Percentiles rank a stretch among this genome's conserved stretches.
These are phyloP conservation scores for Uronychia setigera DNA, from an alignment of 73 alveolate genomes.

Conservation along the genomic window DNA sequence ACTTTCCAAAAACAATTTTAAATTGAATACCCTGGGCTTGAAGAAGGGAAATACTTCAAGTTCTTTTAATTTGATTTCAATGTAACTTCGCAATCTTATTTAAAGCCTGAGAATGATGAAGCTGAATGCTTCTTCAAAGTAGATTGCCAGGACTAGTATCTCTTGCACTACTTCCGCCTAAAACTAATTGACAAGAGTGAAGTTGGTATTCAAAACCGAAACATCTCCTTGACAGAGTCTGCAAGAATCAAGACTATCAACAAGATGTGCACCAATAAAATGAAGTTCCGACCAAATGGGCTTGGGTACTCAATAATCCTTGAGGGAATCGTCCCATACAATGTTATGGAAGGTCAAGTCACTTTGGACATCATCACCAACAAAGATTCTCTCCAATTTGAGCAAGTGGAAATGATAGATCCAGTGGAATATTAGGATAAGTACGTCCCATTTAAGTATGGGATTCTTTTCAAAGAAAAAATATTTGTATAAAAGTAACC, in stretches of 20 bases:
- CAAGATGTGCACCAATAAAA: conserved; percentile 21
- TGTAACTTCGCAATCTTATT: too few relatives aligned
- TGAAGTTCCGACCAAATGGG: conserved; percentile 40
- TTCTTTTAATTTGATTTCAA: conserved; percentile 50
- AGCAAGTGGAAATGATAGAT: conserved; percentile 72
- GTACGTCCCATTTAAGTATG: conserved; percentile 84
- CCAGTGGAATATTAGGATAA: conserved; percentile 78
- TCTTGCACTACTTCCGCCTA: conserved; percentile 32
- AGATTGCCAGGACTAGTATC: conserved; percentile 38
- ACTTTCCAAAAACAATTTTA: conserved; percentile 9
- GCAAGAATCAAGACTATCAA: conserved; percentile 12
- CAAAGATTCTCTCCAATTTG: conserved; percentile 53
- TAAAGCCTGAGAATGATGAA: conserved; percentile 14
- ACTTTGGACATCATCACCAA: conserved; percentile 64
- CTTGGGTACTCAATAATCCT: conserved; percentile 63
- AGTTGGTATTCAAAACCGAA: background rate
- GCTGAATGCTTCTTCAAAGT: conserved; percentile 23
- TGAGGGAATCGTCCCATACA: conserved; percentile 71
- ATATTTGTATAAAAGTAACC: conserved; percentile 48
- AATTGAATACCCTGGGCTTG: conserved; percentile 32
- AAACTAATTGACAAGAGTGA: conserved; percentile 27
- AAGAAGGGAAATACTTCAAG: conserved; percentile 31
- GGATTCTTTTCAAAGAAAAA: conserved; percentile 88
- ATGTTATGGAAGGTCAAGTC: conserved; percentile 65
- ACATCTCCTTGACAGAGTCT: conserved; percentile 3